Conservation (phyloP, 805 yeast species). For the Metschnikowia kofuensis region DNA sequence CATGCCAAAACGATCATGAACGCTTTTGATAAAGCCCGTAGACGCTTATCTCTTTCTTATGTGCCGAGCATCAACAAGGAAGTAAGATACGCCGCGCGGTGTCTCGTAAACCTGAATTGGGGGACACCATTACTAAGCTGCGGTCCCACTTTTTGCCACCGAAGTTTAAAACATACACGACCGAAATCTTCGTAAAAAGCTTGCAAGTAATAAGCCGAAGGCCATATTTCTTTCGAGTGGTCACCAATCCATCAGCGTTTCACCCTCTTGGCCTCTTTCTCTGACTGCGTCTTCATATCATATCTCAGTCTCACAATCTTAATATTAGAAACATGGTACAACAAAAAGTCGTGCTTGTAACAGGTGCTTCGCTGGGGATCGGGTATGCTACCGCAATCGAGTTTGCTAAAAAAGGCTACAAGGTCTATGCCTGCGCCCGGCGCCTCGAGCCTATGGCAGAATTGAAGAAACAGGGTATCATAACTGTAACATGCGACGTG, state of each 20-base stretch:
- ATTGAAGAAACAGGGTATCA: slow-evolving; percentile 42
- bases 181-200: too few species aligned
- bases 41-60: too few species aligned
- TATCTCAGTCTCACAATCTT: neutral
- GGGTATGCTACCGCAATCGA: slow-evolving; percentile 47
- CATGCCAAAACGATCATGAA: too few species aligned
- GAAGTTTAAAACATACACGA: neutral
- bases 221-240: too few species aligned
- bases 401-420: slow-evolving; percentile 48
- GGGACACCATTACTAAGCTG: neutral
- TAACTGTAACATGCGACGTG: slow-evolving; percentile 56
- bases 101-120: too few species aligned
- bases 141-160: neutral
- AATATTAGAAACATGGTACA: slow-evolving; percentile 4
- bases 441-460: slow-evolving; percentile 57
- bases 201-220: too few species aligned
- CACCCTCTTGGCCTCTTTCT: too few species aligned
- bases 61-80: too few species aligned
- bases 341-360: slow-evolving; percentile 48
- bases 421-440: slow-evolving; percentile 73
- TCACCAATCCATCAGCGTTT: too few species aligned
- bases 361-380: slow-evolving; percentile 61
- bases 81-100: too few species aligned
- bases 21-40: too few species aligned
- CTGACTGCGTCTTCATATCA: too few species aligned